Evolutionary conservation across 257 asterid species (phyloP), one percentile per base, ranked within the genome.

Genomic region (Solanum raphanifolium): DNA sequence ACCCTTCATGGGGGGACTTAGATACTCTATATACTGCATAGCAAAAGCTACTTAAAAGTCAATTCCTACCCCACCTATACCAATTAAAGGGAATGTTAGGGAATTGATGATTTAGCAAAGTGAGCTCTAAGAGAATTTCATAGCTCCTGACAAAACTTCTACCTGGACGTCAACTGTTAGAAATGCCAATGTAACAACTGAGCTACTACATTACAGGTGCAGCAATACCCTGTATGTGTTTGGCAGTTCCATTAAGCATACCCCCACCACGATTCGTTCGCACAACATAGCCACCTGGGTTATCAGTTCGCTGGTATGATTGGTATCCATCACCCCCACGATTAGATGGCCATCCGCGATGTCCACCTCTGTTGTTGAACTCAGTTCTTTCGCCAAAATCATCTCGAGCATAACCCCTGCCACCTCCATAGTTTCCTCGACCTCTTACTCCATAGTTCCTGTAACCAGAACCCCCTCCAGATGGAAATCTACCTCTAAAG

Each of bases 371-470:
- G 92, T 90, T 89, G 43, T 89, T 88, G 83, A 86, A 94, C 66
- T 95, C 98, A 21, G 86, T 91, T 89, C 98, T 92, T 71, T 94
- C 93, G 11, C 29, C 87, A 78, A 89, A 94, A 68, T 94, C 98
- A 79, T 91, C 93, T 86, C 98, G 92, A 88, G 87, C 87, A 88
- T 91, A 93, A 41, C 92, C 92, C 90, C 98, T 91, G 87, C 94
- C 92, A 84, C 98, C 96, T 76, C 92, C 96, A 73, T 92, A 95
- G 88, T 89, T 90, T 13, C 96, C 98, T 43, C 98, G 96, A 7
- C 98, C 98, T 88, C 98, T 95, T 41, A 74, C 87, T 65, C 98
- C 99, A 35, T 96, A 98, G 34, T 94, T 95, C 87, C 98, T 95
- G 92, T 89, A 96, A 34, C 96, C 98, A 27, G 93, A 89, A 83